Percentiles rank a stretch among this genome's conserved stretches.
Conservation (phyloP, 352 stramenopile species). For the Blastocystis sp. region DNA sequence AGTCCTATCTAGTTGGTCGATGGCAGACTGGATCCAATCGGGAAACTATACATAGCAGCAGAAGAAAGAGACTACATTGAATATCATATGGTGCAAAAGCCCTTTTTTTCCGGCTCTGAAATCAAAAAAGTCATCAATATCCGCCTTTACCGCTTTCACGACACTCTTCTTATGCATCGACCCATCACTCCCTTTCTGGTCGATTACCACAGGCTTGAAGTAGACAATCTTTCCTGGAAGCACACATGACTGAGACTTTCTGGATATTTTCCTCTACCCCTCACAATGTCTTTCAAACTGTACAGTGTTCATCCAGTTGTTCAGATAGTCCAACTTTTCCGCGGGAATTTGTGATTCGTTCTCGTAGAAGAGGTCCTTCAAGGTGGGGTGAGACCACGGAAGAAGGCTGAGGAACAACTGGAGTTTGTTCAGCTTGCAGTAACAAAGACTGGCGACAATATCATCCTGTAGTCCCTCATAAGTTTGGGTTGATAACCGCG, state of each 20-base stretch:
- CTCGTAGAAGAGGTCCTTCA: neutral
- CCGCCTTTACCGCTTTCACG: neutral
- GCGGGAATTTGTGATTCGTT: neutral
- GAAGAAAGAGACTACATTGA: neutral
- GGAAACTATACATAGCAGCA: neutral
- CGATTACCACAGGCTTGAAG: neutral
- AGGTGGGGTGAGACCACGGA: neutral
- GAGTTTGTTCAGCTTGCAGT: neutral
- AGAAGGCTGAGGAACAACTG: neutral
- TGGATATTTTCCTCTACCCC: neutral
- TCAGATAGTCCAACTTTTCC: neutral
- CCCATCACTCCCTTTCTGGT: neutral
- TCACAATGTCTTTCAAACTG: neutral
- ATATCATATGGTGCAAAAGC: neutral
- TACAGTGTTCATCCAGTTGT: neutral
- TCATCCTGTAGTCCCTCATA: neutral
- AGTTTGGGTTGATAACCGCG: neutral
- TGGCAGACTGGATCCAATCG: neutral
- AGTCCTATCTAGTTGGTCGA: neutral
- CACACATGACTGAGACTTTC: neutral
- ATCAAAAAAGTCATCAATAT: conserved; percentile 12
- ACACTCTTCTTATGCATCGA: neutral
- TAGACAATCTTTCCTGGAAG: neutral
- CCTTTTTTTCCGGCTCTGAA: neutral
- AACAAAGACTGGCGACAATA: neutral